phyloP scores from a whole-genome alignment of 192 early-diverging fungal species.

The Funneliformis geosporum region DNA sequence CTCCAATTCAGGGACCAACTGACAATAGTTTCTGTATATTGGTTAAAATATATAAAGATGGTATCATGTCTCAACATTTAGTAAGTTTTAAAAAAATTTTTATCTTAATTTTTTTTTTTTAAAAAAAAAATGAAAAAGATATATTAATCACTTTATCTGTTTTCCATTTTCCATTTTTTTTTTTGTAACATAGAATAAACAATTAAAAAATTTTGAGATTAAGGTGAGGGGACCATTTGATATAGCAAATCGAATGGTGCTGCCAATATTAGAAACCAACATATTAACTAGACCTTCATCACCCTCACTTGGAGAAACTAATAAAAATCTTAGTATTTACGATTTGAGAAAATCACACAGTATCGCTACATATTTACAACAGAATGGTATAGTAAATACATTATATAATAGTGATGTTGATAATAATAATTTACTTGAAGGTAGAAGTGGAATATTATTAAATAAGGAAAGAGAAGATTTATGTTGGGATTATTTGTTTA shows the following conservation, averaged over 20 bases:
- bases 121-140: background rate
- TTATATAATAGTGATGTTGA: background rate
- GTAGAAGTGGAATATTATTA: constrained; percentile 8
- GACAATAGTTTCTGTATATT: constrained; percentile 8
- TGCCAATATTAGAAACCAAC: background rate
- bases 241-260: constrained; percentile 11
- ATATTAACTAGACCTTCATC: background rate
- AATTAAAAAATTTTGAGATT: constrained; percentile 25
- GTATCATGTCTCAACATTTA: constrained; percentile 27
- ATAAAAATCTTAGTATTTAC: too few species aligned
- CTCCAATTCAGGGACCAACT: constrained; percentile 18
- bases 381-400: background rate
- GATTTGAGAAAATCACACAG: background rate
- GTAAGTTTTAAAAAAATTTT: too few species aligned
- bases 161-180: background rate
- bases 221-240: constrained; percentile 30
- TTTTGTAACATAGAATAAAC: constrained; percentile 19
- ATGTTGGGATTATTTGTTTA: constrained; percentile 33
- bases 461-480: constrained; percentile 15
- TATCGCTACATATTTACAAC: background rate
- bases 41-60: constrained; percentile 30
- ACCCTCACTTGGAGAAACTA: background rate
- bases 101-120: background rate
- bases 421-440: background rate
- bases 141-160: background rate